Percentiles rank a stretch among this genome's conserved stretches.
Evolutionary conservation across 257 asterid genomes (phyloP).

Genomic region (Penstemon eatonii): DNA sequence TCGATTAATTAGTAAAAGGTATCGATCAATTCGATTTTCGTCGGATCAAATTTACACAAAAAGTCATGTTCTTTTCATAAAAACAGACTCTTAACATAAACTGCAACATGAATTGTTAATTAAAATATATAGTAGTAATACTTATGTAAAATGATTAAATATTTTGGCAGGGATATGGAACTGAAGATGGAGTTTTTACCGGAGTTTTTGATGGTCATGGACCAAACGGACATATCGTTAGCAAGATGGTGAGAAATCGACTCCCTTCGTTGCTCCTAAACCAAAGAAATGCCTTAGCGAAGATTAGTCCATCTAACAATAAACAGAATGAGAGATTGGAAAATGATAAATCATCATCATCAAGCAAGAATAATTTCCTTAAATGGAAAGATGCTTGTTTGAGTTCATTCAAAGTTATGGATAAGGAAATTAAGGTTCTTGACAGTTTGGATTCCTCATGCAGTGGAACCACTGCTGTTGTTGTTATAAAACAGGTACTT

Average conservation of each 20-base stretch:
- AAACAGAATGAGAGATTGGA: slow-evolving; percentile 27
- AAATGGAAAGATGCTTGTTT: slow-evolving; percentile 71
- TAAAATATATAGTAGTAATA: too few species aligned
- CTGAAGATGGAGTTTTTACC: slow-evolving; percentile 57
- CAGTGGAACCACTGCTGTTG: slow-evolving; percentile 78
- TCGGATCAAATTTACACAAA: too few species aligned
- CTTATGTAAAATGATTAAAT: too few species aligned
- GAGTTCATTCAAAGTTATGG: slow-evolving; percentile 63
- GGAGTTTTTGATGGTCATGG: slow-evolving; percentile 96
- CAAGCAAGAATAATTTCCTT: slow-evolving; percentile 38
- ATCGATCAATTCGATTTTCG: too few species aligned
- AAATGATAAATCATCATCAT: slow-evolving; percentile 26
- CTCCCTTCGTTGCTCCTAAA: slow-evolving; percentile 60
- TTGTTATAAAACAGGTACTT: slow-evolving; percentile 67
- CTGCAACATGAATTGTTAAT: too few species aligned
- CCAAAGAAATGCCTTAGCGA: slow-evolving; percentile 44
- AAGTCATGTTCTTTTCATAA: too few species aligned
- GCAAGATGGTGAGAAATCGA: slow-evolving; percentile 67
- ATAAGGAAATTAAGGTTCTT: slow-evolving; percentile 56
- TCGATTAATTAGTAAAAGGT: too few species aligned
- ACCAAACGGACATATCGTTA: slow-evolving; percentile 59
- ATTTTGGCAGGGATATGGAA: slow-evolving; percentile 62
- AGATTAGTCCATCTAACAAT: slow-evolving; percentile 24
- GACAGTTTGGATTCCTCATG: slow-evolving; percentile 56
- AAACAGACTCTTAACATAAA: too few species aligned